These are phyloP conservation scores for Lecanosticta acicola DNA, from an alignment of 2,329 filamentous ascomycete species.

Conservation along the genomic window DNA sequence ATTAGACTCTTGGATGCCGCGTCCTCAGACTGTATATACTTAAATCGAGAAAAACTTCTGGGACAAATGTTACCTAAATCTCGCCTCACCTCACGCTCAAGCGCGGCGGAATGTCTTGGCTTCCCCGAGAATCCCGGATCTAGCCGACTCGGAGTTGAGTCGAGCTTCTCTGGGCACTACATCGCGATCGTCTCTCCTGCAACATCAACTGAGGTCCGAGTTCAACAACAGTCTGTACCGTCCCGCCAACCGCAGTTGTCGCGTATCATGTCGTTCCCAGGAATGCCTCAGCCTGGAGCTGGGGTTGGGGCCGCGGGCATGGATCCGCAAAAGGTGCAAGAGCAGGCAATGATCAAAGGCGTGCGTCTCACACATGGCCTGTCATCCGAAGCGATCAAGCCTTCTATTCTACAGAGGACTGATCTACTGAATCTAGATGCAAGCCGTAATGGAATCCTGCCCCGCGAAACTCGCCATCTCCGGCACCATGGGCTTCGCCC, in stretches of 20 bases:
- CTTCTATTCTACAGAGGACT: neutral
- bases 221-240: too few species aligned
- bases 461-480: constrained; percentile 82
- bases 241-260: too few species aligned
- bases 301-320: constrained; percentile 15
- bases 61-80: neutral
- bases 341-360: constrained; percentile 46
- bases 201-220: too few species aligned
- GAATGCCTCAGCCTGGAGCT: constrained; percentile 9
- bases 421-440: too few species aligned
- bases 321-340: constrained; percentile 36
- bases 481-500: constrained; percentile 86
- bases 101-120: neutral
- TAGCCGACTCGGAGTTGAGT: neutral
- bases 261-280: constrained; percentile 17
- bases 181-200: too few species aligned
- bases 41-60: neutral
- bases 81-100: neutral
- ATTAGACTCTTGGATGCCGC: neutral
- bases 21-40: constrained; percentile 2
- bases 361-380: constrained; percentile 26
- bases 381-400: neutral
- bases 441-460: constrained; percentile 85
- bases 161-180: too few species aligned
- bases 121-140: neutral